These are phyloP conservation scores for Beauveria asiatica DNA, from an alignment of 2,329 filamentous ascomycete species.

Conservation along the genomic window DNA sequence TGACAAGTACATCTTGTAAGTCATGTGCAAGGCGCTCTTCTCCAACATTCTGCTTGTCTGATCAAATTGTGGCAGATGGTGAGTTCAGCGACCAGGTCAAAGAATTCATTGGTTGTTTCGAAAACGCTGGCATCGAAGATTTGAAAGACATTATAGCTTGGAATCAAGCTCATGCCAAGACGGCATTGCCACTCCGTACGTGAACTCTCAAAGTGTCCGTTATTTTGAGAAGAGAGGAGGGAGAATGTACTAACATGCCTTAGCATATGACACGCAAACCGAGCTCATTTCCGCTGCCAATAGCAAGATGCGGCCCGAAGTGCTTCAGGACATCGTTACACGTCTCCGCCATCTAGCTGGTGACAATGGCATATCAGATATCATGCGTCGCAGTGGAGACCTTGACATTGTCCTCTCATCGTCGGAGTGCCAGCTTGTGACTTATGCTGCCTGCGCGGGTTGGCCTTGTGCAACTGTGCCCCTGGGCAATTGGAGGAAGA, in stretches of 20 bases:
- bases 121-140: not conserved
- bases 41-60: not conserved
- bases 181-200: constrained; percentile 3
- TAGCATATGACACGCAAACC: constrained; percentile 5
- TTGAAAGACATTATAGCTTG: constrained; percentile 6
- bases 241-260: not conserved
- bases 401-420: constrained; percentile 3
- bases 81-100: constrained; percentile 5
- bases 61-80: not conserved
- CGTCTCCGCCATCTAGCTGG: not conserved
- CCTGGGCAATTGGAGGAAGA: not conserved
- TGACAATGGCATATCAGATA: not conserved
- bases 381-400: not conserved
- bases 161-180: not conserved
- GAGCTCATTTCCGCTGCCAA: not conserved
- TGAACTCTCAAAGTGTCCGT: not conserved
- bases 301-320: not conserved
- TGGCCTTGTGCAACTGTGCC: constrained; percentile 5
- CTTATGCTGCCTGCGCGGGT: not conserved
- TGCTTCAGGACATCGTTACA: not conserved
- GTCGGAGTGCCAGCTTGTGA: constrained; percentile 1
- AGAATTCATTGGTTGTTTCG: constrained; percentile 8
- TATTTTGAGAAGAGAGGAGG: too few relatives aligned
- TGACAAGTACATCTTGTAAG: constrained; percentile 3
- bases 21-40: not conserved